Evolutionary conservation across 2,329 filamentous ascomycete species (phyloP), one percentile per base, ranked within the genome.

Genomic region (Trichoderma hamatum): DNA sequence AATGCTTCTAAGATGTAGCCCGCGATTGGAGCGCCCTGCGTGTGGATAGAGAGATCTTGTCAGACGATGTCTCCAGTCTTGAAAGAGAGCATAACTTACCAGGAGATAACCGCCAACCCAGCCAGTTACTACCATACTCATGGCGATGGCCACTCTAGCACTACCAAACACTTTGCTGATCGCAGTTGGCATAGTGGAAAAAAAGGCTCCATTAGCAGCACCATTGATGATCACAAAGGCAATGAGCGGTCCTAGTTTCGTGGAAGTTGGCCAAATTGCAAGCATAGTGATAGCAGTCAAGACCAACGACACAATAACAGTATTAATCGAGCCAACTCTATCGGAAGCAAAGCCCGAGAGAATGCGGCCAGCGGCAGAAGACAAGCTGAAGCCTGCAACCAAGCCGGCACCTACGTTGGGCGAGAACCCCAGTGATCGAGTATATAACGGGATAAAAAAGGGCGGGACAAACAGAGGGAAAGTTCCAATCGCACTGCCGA

Each of bases 101-200:
- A 88, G 80, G 3, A 89, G 78, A 77, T 89, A 90, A 0, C 88
- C 87, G 2, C 82, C 84, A 10, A 82, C 81, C 87, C 86, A 90
- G 3, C 85, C 84, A 0, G 84, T 88, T 2, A 88, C 82, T 49
- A 86, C 82, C 84, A 89, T 88, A 3, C 85, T 83, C 83, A 89
- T 86, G 0, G 84, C 86, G 39, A 87, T 83, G 9, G 83, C 79
- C 55, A 87, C 82, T 5, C 84, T 79, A 2, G 80, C 82, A 3
- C 81, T 84, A 9, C 85, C 87, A 78, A 88, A 88, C 1, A 86
- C 81, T 73, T 83, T 86, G 0, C 84, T 84, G 0, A 88, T 84
- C 1, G 86, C 86, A 1, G 87, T 89, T 0, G 87, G 87, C 79
- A 89, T 87, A 0, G 84, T 84, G 1, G 84, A 83, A 74, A 89